Conservation (phyloP, 345 rosid genomes). For the Chamaenerion angustifolium region DNA sequence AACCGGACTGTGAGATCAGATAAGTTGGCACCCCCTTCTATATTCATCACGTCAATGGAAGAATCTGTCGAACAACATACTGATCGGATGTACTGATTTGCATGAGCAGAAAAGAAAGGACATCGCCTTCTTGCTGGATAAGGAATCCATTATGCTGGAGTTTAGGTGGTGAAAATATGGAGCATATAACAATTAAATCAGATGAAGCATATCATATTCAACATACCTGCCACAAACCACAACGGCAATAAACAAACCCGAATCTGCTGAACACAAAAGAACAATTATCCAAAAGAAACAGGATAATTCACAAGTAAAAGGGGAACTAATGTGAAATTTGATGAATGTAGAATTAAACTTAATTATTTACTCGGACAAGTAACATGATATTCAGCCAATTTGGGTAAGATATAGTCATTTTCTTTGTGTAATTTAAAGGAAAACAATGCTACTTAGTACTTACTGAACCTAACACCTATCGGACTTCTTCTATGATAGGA, state of each 20-base stretch:
- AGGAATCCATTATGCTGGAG: slow-evolving; percentile 9
- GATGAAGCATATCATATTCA: slow-evolving; percentile 8
- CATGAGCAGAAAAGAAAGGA: slow-evolving; percentile 31
- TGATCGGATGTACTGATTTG: slow-evolving; percentile 30
- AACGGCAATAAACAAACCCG: slow-evolving; percentile 46
- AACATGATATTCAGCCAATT: too few relatives aligned
- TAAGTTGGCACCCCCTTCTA: slow-evolving; percentile 24
- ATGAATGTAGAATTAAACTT: slow-evolving; percentile 3
- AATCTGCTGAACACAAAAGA: slow-evolving; percentile 30
- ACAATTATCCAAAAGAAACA: background rate
- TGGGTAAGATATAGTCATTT: too few relatives aligned
- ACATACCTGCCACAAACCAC: slow-evolving; percentile 61
- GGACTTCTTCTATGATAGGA: too few relatives aligned
- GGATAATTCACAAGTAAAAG: background rate
- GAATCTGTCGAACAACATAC: slow-evolving; percentile 26
- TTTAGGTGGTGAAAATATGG: background rate
- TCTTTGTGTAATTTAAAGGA: too few relatives aligned
- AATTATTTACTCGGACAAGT: slow-evolving; percentile 15
- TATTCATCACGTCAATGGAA: slow-evolving; percentile 16
- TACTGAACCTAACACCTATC: too few relatives aligned
- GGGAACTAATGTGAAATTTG: background rate
- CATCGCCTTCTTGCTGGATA: slow-evolving; percentile 44
- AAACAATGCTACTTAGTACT: too few relatives aligned
- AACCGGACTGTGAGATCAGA: slow-evolving; percentile 37
- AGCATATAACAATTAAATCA: slow-evolving; percentile 6